Evolutionary conservation across 306 rosid species (phyloP).

Genomic region (Trichosanthes truncata): DNA sequence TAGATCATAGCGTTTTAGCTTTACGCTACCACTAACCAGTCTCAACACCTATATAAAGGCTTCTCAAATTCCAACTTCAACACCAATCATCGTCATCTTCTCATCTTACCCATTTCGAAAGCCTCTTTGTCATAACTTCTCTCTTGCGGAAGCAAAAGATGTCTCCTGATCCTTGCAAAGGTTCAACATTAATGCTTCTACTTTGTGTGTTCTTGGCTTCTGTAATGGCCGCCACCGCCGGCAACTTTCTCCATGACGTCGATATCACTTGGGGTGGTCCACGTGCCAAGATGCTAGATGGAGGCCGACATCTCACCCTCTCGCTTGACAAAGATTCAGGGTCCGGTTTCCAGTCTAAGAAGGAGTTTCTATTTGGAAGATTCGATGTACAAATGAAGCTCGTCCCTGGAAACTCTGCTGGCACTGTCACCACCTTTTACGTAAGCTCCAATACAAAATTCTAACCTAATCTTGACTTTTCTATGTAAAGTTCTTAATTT

Average conservation of each 20-base stretch:
- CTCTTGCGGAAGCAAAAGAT: neutral
- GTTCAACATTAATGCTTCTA: neutral
- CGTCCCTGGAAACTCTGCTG: conserved; percentile 79
- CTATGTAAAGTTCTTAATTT: neutral
- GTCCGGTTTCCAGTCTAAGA: conserved; percentile 71
- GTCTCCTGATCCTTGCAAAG: conserved; percentile 11
- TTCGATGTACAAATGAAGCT: conserved; percentile 69
- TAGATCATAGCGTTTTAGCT: neutral
- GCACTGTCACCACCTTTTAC: conserved; percentile 74
- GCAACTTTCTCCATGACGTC: conserved; percentile 51
- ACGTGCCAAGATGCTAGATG: conserved; percentile 42
- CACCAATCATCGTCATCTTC: neutral
- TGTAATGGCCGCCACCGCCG: conserved; percentile 22
- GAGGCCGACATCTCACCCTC: conserved; percentile 62
- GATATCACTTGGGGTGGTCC: conserved; percentile 56
- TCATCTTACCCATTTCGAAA: neutral
- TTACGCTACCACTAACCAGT: neutral
- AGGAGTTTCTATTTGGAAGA: conserved; percentile 48
- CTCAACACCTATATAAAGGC: conserved; percentile 6
- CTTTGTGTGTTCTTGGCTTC: conserved; percentile 9
- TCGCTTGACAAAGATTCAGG: conserved; percentile 68
- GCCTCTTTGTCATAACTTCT: neutral
- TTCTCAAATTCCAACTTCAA: neutral
- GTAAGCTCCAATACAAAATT: conserved; percentile 20
- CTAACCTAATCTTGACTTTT: neutral